Evolutionary conservation across 371 early-diverging fungal genomes (phyloP).

Genomic region (Syncephalastrum contaminatum): DNA sequence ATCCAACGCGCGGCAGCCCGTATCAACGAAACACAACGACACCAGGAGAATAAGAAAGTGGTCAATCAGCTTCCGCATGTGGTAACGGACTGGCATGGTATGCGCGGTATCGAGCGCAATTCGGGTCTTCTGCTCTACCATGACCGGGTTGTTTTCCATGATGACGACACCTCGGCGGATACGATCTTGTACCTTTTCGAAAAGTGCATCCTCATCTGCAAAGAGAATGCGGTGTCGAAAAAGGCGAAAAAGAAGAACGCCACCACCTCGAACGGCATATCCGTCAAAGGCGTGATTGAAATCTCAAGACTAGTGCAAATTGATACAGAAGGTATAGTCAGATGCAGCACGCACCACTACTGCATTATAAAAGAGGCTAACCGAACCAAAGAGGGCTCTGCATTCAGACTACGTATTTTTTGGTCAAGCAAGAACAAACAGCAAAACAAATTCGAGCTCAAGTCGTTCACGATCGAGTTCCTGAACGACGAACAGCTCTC

Average conservation of each 20-base stretch:
- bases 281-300: constrained; percentile 57
- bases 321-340: constrained; percentile 50
- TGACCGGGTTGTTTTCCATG: constrained; percentile 70
- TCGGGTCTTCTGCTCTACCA: constrained; percentile 84
- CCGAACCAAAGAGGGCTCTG: too few relatives aligned
- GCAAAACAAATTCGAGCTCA: constrained; percentile 53
- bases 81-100: constrained; percentile 46
- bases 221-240: constrained; percentile 30
- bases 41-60: constrained; percentile 77
- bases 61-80: constrained; percentile 76
- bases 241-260: constrained; percentile 41
- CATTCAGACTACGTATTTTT: constrained; percentile 21
- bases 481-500: constrained; percentile 86
- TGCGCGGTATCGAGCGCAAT: constrained; percentile 30
- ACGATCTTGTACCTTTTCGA: constrained; percentile 85
- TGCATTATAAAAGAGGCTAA: too few relatives aligned
- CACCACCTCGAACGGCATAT: constrained; percentile 65
- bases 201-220: constrained; percentile 81
- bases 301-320: constrained; percentile 79
- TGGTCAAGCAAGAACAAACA: constrained; percentile 20
- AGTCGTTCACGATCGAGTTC: constrained; percentile 85
- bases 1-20: constrained; percentile 84
- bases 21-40: constrained; percentile 90
- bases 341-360: too few relatives aligned
- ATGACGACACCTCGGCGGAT: constrained; percentile 75